Percentiles rank a stretch among this genome's conserved stretches.
phyloP scores from a whole-genome alignment of 1,139 yeast genomes.

The Hyphopichia khmerensis region DNA sequence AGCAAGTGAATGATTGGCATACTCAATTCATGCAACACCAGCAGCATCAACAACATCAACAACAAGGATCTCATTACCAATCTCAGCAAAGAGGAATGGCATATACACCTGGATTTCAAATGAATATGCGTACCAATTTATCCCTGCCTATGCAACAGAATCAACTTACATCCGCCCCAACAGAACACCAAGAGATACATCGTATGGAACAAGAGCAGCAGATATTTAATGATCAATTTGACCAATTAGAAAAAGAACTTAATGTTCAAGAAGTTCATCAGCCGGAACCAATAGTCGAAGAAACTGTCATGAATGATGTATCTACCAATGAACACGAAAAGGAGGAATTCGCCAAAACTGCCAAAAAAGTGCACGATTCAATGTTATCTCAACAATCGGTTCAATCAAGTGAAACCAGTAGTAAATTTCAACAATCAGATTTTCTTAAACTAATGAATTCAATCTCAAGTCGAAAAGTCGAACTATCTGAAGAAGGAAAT shows the following conservation, averaged over 20 bases:
- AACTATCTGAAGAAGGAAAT: slow-evolving; percentile 36
- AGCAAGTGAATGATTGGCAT: slow-evolving; percentile 2
- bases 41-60: slow-evolving; percentile 11
- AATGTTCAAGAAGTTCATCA: slow-evolving; percentile 11
- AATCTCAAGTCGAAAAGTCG: slow-evolving; percentile 38
- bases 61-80: slow-evolving; percentile 9
- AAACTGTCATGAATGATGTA: slow-evolving; percentile 7
- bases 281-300: slow-evolving; percentile 9
- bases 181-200: slow-evolving; percentile 35
- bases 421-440: slow-evolving; percentile 37
- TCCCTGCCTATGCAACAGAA: slow-evolving; percentile 12
- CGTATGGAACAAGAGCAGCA: slow-evolving; percentile 25
- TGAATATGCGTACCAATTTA: slow-evolving; percentile 19
- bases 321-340: slow-evolving; percentile 18
- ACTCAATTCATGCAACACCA: slow-evolving; percentile 4
- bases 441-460: slow-evolving; percentile 44
- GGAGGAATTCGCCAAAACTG: slow-evolving; percentile 43
- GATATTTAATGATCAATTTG: slow-evolving; percentile 37
- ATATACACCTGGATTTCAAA: slow-evolving; percentile 7
- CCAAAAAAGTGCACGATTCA: slow-evolving; percentile 35
- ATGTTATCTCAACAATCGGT: slow-evolving; percentile 19
- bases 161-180: slow-evolving; percentile 8
- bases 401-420: slow-evolving; percentile 22
- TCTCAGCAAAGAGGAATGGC: slow-evolving; percentile 10
- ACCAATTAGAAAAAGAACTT: slow-evolving; percentile 35